Evolutionary conservation across 2,329 filamentous ascomycete genomes (phyloP).

Genomic region (Amphichorda felina): DNA sequence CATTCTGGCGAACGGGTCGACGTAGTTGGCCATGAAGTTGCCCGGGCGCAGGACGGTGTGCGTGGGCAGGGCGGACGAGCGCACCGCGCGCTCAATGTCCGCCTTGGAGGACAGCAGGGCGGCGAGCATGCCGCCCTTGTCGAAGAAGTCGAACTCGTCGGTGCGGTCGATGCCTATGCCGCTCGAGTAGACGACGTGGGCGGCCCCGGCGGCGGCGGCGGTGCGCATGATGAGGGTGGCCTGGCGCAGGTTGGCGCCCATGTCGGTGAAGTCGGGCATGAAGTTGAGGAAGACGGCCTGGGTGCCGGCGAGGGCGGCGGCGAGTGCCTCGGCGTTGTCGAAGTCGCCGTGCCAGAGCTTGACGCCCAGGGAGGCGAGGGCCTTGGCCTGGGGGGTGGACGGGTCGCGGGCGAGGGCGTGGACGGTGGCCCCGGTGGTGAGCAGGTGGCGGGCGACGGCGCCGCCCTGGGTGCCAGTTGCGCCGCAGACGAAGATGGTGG

Average conservation of each 20-base stretch:
- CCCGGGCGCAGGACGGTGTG: slow-evolving; percentile 39
- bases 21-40: slow-evolving; percentile 38
- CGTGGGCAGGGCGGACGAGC: slow-evolving; percentile 19
- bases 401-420: slow-evolving; percentile 20
- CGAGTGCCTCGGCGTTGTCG: slow-evolving; percentile 17
- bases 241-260: slow-evolving; percentile 14
- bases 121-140: slow-evolving; percentile 14
- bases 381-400: slow-evolving; percentile 14
- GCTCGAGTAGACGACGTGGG: slow-evolving; percentile 23
- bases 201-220: slow-evolving; percentile 22
- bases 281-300: slow-evolving; percentile 20
- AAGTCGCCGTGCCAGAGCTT: slow-evolving; percentile 19
- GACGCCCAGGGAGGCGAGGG: slow-evolving; percentile 18
- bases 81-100: slow-evolving; percentile 25
- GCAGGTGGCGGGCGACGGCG: slow-evolving; percentile 20
- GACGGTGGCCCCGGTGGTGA: slow-evolving; percentile 15
- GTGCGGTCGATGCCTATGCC: slow-evolving; percentile 16
- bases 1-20: slow-evolving; percentile 25
- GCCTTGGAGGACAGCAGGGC: slow-evolving; percentile 24
- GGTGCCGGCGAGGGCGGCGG: slow-evolving; percentile 15
- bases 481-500: slow-evolving; percentile 23
- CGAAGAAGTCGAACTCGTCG: slow-evolving; percentile 12
- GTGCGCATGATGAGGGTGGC: slow-evolving; percentile 19
- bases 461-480: slow-evolving; percentile 28
- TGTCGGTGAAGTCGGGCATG: slow-evolving; percentile 17